Base-by-base conservation (phyloP, 441 rosid genomes). In the Jatropha podagrica region DNA sequence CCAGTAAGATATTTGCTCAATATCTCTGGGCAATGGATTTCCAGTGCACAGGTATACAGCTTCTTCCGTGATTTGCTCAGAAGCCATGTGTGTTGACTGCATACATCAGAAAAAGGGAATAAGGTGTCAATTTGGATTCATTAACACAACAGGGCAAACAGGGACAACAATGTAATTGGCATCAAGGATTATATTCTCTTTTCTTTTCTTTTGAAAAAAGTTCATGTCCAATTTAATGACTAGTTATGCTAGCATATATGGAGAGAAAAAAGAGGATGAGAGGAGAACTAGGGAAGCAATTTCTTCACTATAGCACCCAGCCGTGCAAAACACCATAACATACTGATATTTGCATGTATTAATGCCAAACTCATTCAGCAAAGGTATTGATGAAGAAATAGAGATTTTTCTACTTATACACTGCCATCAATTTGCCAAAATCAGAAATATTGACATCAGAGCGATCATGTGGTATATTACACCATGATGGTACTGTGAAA, bases 61-160 rank as follows among this genome's bases (percentile, higher is more conserved):
- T 83, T 94, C 95, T 78, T 91, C 98, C 42, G 97, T 91, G 75
- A 94, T 92, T 75, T 89, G 81, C 79, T 79, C 84, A 66, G 90
- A 92, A 70, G 98, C 98, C 97, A 94, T 94, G 81, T 92, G 91
- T 49, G 99, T 92, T 70, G 99, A 92, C 99, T 96, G 97, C 88
- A 87, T 74, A 59, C 23, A 78, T 65, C 72, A 81, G 68, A 58
- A 72, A 75, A 73, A 10, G 27, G 38, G 49, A 68, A 59, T 40
- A 64, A 60, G n/a, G 27, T 41, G 20, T 32, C 44, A 51, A 60
- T 69, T 77, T 67, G 27, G 13, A 11, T 74, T 42, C 48, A 5
- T 18, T 56, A 67, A 40, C 63, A 60, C 49, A 54, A 67, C 56
- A 74, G 65, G 11, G 32, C 32, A 32, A 32, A 32, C 32, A 32